A percentile compares a stretch with the other conserved stretches of the same genome.
phyloP scores from a whole-genome alignment of 352 stramenopile genomes.

The Peronospora belbahrii region DNA sequence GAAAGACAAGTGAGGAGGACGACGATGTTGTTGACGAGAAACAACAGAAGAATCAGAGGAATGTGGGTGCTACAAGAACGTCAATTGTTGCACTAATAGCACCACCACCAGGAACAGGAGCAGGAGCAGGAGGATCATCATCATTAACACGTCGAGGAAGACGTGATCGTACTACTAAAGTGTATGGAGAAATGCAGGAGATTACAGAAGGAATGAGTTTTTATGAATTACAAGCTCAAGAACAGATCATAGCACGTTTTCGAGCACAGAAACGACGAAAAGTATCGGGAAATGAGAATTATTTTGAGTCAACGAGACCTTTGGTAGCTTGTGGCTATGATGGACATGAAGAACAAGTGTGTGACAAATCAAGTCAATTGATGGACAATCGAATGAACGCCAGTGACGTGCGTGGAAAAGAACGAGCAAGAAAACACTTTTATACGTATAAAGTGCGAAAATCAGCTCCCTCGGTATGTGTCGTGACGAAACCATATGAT shows the following conservation, averaged over 20 bases:
- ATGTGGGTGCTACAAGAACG: too few relatives aligned
- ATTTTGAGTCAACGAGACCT: not conserved
- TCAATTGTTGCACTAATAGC: too few relatives aligned
- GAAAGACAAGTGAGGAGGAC: too few relatives aligned
- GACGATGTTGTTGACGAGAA: too few relatives aligned
- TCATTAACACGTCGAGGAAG: too few relatives aligned
- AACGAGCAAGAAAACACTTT: slow-evolving; percentile 1
- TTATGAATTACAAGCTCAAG: slow-evolving; percentile 44
- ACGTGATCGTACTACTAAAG: not conserved
- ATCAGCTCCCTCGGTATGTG: not conserved
- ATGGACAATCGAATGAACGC: not conserved
- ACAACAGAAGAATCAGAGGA: too few relatives aligned
- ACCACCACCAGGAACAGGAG: too few relatives aligned
- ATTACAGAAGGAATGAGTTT: slow-evolving; percentile 39
- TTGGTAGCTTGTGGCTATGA: not conserved
- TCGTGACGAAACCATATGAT: not conserved
- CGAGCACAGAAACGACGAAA: slow-evolving; percentile 25
- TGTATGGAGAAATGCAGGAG: slow-evolving; percentile 9
- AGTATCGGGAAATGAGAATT: slow-evolving; percentile 3
- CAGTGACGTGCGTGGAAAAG: slow-evolving; percentile 7
- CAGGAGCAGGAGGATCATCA: too few relatives aligned
- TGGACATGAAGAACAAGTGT: not conserved
- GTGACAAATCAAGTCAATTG: not conserved
- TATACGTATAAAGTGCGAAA: slow-evolving; percentile 10
- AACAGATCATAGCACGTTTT: slow-evolving; percentile 35